Evolutionary conservation across 129 eudicot species (phyloP).

Genomic region (Mikania micrantha): DNA sequence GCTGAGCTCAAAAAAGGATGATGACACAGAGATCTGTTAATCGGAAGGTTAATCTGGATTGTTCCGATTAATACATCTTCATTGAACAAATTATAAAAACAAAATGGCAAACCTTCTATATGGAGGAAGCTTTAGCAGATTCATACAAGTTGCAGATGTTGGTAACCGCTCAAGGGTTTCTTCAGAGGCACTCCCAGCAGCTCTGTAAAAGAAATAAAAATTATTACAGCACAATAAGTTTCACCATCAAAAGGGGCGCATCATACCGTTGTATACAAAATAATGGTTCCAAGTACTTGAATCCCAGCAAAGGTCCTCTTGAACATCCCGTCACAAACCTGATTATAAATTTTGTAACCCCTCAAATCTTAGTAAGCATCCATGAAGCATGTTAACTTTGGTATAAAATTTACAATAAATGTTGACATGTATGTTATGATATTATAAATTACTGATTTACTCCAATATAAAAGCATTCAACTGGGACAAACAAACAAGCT

Average conservation of each 20-base stretch:
- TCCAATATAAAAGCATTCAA: neutral
- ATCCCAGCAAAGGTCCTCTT: constrained; percentile 97
- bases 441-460: neutral
- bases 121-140: constrained; percentile 95
- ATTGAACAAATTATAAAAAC: neutral
- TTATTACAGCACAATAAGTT: neutral
- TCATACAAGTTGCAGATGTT: constrained; percentile 98
- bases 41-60: too few relatives aligned
- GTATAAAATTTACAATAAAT: neutral
- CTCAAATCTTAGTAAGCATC: neutral
- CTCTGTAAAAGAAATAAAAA: constrained; percentile 34
- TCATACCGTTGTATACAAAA: constrained; percentile 87
- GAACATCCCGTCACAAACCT: constrained; percentile 99
- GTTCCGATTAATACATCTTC: too few relatives aligned
- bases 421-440: neutral
- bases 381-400: neutral
- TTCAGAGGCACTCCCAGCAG: constrained; percentile 89
- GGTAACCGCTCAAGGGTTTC: constrained; percentile 89
- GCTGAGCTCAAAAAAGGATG: too few relatives aligned
- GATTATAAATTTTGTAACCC: neutral
- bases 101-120: constrained; percentile 63
- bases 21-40: too few relatives aligned
- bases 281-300: constrained; percentile 81
- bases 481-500: neutral
- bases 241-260: neutral